Evolutionary conservation across 1,284 basidiomycete species (phyloP), one percentile per base, ranked within the genome.

Genomic region (Hemileia vastatrix): DNA sequence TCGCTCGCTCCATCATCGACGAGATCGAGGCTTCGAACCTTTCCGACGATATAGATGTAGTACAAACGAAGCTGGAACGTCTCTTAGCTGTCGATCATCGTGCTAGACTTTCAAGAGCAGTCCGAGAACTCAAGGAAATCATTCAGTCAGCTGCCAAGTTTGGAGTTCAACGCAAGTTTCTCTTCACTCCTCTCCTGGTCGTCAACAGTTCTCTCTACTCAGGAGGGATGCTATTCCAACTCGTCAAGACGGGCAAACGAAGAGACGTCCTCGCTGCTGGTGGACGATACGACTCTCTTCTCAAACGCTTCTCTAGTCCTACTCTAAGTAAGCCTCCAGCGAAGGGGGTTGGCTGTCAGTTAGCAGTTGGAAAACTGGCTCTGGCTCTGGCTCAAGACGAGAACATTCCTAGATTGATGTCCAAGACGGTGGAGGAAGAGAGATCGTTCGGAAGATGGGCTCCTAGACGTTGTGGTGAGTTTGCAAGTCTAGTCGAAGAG

Each of bases 391-490:
- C 86, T 0, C 80, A 83, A 1, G 86, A 84, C 71, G 86, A 88
- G 71, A 84, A 83, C 55, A 80, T 83, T 0, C 84, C 85, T 1
- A 81, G 87, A 24, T 83, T 84, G 70, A 81, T 81, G 1, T 78
- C 87, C 6, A 77, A n/a, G n/a, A n/a, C n/a, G n/a, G n/a, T 87
- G 56, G 88, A 87, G 71, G 86, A 90, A 71, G 82, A 85, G 65
- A 83, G 84, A 15, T 88, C 87, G 0, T 90, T 90, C 66, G 89
- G 89, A 0, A 87, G 84, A 67, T 91, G 87, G 86, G 88, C 86
- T 73, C 87, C 89, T 18, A 81, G 88, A 11, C 80, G 88, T 44
- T 91, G 88, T 67, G 89, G 89, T 67, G 87, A 89, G 13, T 90
- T 89, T 67, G 80, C n/a, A n/a, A n/a, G n/a, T n/a, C n/a, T n/a